Evolutionary conservation across 495 filamentous ascomycete genomes (phyloP).

Genomic region (Penicillium simplicissimum): DNA sequence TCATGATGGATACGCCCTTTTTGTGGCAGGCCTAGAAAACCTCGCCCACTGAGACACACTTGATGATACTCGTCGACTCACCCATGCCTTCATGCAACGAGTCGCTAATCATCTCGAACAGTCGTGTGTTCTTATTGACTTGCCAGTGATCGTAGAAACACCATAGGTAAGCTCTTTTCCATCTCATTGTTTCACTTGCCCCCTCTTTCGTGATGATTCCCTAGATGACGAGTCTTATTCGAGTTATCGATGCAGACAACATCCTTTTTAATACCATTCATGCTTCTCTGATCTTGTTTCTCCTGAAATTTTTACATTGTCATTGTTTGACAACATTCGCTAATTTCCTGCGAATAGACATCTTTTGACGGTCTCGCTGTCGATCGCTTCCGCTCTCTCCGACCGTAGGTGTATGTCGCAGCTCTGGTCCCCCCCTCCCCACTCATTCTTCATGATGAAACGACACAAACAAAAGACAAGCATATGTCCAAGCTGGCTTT

Average conservation of each 20-base stretch:
- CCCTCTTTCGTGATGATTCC: slow-evolving; percentile 49
- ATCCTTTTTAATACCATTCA: slow-evolving; percentile 58
- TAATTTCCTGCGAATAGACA: slow-evolving; percentile 28
- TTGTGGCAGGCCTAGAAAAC: slow-evolving; percentile 99
- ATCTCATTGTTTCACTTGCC: slow-evolving; percentile 10
- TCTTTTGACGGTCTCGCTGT: not conserved
- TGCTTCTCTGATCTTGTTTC: slow-evolving; percentile 50
- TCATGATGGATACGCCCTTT: slow-evolving; percentile 85
- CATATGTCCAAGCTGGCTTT: slow-evolving; percentile 59
- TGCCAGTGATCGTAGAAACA: slow-evolving; percentile 18
- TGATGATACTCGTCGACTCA: slow-evolving; percentile 24
- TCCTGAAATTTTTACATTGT: slow-evolving; percentile 14
- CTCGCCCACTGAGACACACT: slow-evolving; percentile 87
- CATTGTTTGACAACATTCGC: slow-evolving; percentile 21
- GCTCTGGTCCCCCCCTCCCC: slow-evolving; percentile 12
- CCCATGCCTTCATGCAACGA: slow-evolving; percentile 22
- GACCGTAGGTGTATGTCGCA: slow-evolving; percentile 37
- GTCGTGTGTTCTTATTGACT: slow-evolving; percentile 8
- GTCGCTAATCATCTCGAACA: slow-evolving; percentile 37
- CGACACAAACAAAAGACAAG: slow-evolving; percentile 56
- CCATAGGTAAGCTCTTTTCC: slow-evolving; percentile 20
- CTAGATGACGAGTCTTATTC: slow-evolving; percentile 66
- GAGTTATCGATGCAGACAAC: slow-evolving; percentile 62
- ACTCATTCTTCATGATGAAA: slow-evolving; percentile 47
- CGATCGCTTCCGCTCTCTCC: not conserved